Conservation (phyloP, 1,284 basidiomycete species). For the Ceratobasidium sp. region DNA sequence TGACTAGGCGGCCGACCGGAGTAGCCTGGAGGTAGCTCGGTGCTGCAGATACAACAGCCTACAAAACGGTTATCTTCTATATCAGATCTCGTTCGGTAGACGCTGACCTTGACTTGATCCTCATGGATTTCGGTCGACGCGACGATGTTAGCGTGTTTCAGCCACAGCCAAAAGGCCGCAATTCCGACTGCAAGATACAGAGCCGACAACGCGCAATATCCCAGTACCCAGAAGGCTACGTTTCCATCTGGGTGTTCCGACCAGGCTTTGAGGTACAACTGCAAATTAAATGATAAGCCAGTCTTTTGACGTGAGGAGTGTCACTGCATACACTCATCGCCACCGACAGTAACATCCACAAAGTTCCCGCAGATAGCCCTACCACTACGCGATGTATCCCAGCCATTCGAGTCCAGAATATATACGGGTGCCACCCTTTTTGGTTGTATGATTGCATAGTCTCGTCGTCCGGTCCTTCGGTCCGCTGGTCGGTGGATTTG, state of each 20-base stretch:
- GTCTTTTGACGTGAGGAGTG: neutral
- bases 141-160: neutral
- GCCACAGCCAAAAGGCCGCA: neutral
- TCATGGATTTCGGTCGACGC: slow-evolving; percentile 15
- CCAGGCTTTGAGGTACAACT: slow-evolving; percentile 24
- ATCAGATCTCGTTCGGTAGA: neutral
- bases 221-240: neutral
- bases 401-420: slow-evolving; percentile 18
- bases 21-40: slow-evolving; percentile 14
- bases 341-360: neutral
- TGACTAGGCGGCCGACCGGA: neutral
- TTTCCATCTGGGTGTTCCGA: neutral
- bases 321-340: slow-evolving; percentile 2
- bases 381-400: neutral
- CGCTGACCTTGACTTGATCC: slow-evolving; percentile 14
- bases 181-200: slow-evolving; percentile 4
- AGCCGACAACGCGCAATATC: neutral
- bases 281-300: neutral
- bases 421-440: slow-evolving; percentile 18
- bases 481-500: neutral
- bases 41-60: neutral
- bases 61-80: neutral
- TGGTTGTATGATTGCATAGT: neutral
- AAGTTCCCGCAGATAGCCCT: neutral
- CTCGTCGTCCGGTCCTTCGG: neutral